Evolutionary conservation across 2,329 filamentous ascomycete species (phyloP).

Genomic region (Talaromyces sp.): DNA sequence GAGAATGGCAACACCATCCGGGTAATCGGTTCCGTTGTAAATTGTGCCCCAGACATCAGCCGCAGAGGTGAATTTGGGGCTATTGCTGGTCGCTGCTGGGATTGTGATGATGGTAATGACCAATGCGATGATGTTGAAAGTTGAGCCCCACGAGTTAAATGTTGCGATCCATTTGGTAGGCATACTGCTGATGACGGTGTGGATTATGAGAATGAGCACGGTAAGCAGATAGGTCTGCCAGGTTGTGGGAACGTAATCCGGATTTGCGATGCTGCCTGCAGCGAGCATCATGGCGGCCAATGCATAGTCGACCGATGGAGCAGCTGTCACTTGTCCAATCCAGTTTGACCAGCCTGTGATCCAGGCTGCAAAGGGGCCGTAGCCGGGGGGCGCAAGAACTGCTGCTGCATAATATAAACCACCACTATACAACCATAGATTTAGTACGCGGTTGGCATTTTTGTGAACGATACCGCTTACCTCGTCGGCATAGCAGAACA

Average conservation of each 20-base stretch:
- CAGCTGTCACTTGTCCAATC: slow-evolving; percentile 63
- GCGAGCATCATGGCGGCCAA: slow-evolving; percentile 68
- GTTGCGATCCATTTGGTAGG: slow-evolving; percentile 67
- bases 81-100: slow-evolving; percentile 56
- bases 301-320: slow-evolving; percentile 65
- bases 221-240: slow-evolving; percentile 69
- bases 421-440: slow-evolving; percentile 41
- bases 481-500: slow-evolving; percentile 71
- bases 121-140: slow-evolving; percentile 67
- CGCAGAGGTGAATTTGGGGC: slow-evolving; percentile 57
- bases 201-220: slow-evolving; percentile 63
- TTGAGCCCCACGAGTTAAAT: slow-evolving; percentile 67
- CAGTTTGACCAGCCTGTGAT: slow-evolving; percentile 69
- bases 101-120: slow-evolving; percentile 66
- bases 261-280: slow-evolving; percentile 64
- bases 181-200: slow-evolving; percentile 65
- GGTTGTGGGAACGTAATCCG: slow-evolving; percentile 59
- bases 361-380: slow-evolving; percentile 65
- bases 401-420: slow-evolving; percentile 72
- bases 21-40: slow-evolving; percentile 64
- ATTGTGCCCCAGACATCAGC: slow-evolving; percentile 63
- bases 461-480: slow-evolving; percentile 25
- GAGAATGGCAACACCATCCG: slow-evolving; percentile 63
- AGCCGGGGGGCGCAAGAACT: slow-evolving; percentile 64
- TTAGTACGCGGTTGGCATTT: not conserved